Evolutionary conservation across 2,329 filamentous ascomycete genomes (phyloP).

Genomic region (Plenodomus biglobosus): DNA sequence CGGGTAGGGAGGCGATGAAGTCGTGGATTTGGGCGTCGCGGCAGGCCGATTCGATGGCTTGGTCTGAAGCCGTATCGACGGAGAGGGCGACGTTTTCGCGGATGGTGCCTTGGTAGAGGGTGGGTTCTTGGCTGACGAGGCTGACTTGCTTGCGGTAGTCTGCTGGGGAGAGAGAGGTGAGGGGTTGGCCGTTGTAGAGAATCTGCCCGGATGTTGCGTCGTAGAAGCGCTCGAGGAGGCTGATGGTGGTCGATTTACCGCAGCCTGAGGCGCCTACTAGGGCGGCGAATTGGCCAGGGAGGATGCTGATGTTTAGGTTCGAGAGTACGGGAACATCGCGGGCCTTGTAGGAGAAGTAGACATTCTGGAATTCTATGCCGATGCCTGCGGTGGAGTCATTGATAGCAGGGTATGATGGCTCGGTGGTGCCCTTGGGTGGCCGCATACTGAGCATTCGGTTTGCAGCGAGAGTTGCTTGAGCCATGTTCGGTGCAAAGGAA

Average conservation of each 20-base stretch:
- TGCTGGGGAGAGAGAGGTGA: conserved; percentile 39
- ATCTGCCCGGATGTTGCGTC: conserved; percentile 65
- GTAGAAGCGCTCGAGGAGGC: conserved; percentile 67
- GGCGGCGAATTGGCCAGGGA: conserved; percentile 68
- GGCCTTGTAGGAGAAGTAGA: conserved; percentile 91
- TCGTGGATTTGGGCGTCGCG: conserved; percentile 44
- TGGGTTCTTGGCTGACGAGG: conserved; percentile 52
- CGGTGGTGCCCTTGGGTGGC: conserved; percentile 10
- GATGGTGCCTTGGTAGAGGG: conserved; percentile 50
- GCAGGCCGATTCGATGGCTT: conserved; percentile 37
- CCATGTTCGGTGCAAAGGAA: conserved; percentile 52
- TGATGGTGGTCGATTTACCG: conserved; percentile 72
- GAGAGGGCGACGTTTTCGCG: conserved; percentile 44
- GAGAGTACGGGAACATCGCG: conserved; percentile 68
- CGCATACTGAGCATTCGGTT: conserved; percentile 44
- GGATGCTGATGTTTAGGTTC: conserved; percentile 50
- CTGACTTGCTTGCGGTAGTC: conserved; percentile 48
- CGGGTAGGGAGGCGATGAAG: conserved; percentile 40
- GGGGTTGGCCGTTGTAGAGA: conserved; percentile 51
- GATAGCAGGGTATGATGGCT: conserved; percentile 14
- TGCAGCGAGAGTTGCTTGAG: conserved; percentile 40
- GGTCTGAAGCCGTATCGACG: conserved; percentile 33
- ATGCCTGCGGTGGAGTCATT: conserved; percentile 16
- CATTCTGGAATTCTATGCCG: conserved; percentile 81
- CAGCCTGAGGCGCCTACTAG: conserved; percentile 69